A percentile compares a stretch with the other conserved stretches of the same genome.
Conservation (phyloP, 2,329 filamentous ascomycete species). For the Emergomyces pasteurianus region DNA sequence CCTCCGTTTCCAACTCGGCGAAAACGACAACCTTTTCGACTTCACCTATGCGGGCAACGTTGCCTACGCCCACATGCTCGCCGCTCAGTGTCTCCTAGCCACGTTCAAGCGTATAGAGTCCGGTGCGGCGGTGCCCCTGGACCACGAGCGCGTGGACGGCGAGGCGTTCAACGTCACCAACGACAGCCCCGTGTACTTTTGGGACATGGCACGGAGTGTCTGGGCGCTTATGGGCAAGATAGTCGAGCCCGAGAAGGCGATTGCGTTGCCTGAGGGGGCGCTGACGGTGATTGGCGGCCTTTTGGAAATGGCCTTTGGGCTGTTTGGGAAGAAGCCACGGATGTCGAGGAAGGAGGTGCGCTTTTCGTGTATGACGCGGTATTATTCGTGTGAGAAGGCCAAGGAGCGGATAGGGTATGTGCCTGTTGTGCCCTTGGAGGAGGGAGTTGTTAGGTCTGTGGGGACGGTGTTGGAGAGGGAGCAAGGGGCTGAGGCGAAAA, state of each 20-base stretch:
- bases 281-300: conserved; percentile 30
- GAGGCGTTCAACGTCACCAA: conserved; percentile 88
- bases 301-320: conserved; percentile 30
- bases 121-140: conserved; percentile 48
- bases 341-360: conserved; percentile 33
- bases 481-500: conserved; percentile 26
- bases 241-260: conserved; percentile 32
- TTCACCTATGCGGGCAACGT: conserved; percentile 59
- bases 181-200: conserved; percentile 77
- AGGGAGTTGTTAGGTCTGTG: conserved; percentile 36
- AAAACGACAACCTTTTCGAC: conserved; percentile 58
- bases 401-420: conserved; percentile 34
- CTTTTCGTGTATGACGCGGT: conserved; percentile 39
- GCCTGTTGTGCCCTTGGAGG: conserved; percentile 34
- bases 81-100: conserved; percentile 58
- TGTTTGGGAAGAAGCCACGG: conserved; percentile 35
- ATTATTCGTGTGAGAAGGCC: conserved; percentile 37
- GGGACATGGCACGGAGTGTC: conserved; percentile 71
- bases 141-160: conserved; percentile 65
- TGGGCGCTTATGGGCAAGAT: conserved; percentile 47
- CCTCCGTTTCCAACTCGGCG: conserved; percentile 68
- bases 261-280: conserved; percentile 29
- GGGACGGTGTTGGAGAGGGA: conserved; percentile 28
- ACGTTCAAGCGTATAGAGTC: conserved; percentile 37
- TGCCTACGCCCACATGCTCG: conserved; percentile 71